Percentiles rank a stretch among this genome's conserved stretches.
Evolutionary conservation across 1,284 basidiomycete genomes (phyloP).

Genomic region (Kwoniella shivajii): DNA sequence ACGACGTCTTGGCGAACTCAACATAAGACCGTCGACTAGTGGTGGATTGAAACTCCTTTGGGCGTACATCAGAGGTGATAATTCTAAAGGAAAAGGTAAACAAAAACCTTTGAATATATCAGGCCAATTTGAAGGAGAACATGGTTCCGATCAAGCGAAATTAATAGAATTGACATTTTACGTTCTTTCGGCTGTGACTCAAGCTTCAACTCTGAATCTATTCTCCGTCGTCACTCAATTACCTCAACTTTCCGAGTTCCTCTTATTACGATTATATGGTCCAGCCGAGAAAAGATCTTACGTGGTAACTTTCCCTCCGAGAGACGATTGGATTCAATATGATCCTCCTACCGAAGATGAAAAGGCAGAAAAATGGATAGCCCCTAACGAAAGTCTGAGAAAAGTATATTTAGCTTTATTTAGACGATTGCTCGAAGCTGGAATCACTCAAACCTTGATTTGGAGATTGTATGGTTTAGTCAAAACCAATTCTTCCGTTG

Average conservation of each 20-base stretch:
- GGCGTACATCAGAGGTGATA: constrained; percentile 39
- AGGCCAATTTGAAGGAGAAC: constrained; percentile 1
- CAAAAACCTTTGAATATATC: background rate
- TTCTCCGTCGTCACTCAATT: constrained; percentile 33
- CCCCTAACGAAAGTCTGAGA: constrained; percentile 24
- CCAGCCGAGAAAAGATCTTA: constrained; percentile 29
- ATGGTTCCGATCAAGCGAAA: constrained; percentile 5
- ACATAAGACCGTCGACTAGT: constrained; percentile 26
- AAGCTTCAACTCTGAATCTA: constrained; percentile 33
- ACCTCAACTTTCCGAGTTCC: constrained; percentile 38
- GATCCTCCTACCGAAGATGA: constrained; percentile 13
- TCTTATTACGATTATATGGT: constrained; percentile 42
- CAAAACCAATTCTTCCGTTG: constrained; percentile 5
- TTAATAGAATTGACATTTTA: constrained; percentile 32
- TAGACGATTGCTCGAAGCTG: constrained; percentile 39
- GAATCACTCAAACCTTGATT: constrained; percentile 34
- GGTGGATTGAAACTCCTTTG: constrained; percentile 37
- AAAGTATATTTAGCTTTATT: constrained; percentile 39
- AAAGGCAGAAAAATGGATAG: constrained; percentile 24
- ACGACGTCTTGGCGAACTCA: constrained; percentile 30
- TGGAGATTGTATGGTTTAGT: constrained; percentile 48
- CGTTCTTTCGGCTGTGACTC: constrained; percentile 26
- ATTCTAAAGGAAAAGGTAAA: constrained; percentile 23
- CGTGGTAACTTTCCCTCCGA: constrained; percentile 40
- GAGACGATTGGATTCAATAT: constrained; percentile 35